Evolutionary conservation across 192 early-diverging fungal genomes (phyloP).

Genomic region (Backusella circina): DNA sequence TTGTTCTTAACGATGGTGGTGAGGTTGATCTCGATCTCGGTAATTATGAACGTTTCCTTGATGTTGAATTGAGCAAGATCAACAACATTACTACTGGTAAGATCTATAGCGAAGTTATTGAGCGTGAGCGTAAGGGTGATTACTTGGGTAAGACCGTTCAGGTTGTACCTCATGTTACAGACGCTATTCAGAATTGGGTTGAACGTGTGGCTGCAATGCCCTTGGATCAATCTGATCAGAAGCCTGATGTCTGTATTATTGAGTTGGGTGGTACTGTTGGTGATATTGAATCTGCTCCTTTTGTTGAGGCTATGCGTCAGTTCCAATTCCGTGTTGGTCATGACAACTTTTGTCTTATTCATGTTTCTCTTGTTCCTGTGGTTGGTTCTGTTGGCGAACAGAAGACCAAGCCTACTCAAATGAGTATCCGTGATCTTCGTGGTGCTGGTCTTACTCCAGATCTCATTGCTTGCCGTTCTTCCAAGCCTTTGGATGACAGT

Average conservation of each 20-base stretch:
- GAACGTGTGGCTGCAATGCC: constrained; percentile 91
- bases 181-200: constrained; percentile 97
- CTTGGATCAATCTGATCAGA: constrained; percentile 74
- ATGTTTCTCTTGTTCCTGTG: constrained; percentile 95
- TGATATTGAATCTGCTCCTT: constrained; percentile 99
- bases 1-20: constrained; percentile 97
- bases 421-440: constrained; percentile 91
- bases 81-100: constrained; percentile 99
- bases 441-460: constrained; percentile 95
- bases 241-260: constrained; percentile 96
- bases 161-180: constrained; percentile 97
- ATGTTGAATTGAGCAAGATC: constrained; percentile 87
- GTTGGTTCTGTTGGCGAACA: constrained; percentile 98
- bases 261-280: constrained; percentile 98
- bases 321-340: constrained; percentile 99
- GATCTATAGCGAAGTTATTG: constrained; percentile 95
- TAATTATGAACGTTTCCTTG: constrained; percentile 98
- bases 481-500: constrained; percentile 77
- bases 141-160: constrained; percentile 99
- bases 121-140: constrained; percentile 89
- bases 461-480: constrained; percentile 93
- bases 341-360: constrained; percentile 97
- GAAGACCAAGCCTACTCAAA: constrained; percentile 99
- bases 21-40: constrained; percentile 99
- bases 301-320: constrained; percentile 99